Conservation (phyloP, 2,329 filamentous ascomycete species). For the Clonostachys sp. region DNA sequence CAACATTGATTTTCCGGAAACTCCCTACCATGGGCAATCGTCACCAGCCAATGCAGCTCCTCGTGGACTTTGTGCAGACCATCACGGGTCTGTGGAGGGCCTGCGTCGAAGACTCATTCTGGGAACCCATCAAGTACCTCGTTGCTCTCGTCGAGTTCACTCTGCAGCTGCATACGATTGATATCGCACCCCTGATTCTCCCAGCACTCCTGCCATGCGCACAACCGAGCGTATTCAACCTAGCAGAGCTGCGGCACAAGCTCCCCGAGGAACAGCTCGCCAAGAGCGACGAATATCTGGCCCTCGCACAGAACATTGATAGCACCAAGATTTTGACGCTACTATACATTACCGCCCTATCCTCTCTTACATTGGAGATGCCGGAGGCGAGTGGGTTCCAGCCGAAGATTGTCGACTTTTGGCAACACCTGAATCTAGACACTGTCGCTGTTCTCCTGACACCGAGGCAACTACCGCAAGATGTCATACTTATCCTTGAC, state of each 20-base stretch:
- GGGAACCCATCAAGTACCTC: slow-evolving; percentile 60
- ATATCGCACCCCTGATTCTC: slow-evolving; percentile 55
- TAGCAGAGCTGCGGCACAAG: slow-evolving; percentile 53
- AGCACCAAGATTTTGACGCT: slow-evolving; percentile 60
- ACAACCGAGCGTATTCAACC: slow-evolving; percentile 54
- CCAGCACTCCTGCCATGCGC: slow-evolving; percentile 49
- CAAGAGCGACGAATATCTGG: slow-evolving; percentile 26
- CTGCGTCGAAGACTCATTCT: slow-evolving; percentile 60
- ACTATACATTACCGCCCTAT: slow-evolving; percentile 58
- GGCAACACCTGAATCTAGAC: slow-evolving; percentile 62
- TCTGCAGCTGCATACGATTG: slow-evolving; percentile 54
- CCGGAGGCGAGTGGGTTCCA: slow-evolving; percentile 16
- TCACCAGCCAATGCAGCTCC: slow-evolving; percentile 46
- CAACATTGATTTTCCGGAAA: slow-evolving; percentile 63
- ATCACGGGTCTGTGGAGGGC: slow-evolving; percentile 64
- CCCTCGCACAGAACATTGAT: slow-evolving; percentile 52
- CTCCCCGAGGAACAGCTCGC: slow-evolving; percentile 41
- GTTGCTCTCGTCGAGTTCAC: slow-evolving; percentile 61
- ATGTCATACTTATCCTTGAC: slow-evolving; percentile 60
- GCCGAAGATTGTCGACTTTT: slow-evolving; percentile 45
- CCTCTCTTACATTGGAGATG: slow-evolving; percentile 40
- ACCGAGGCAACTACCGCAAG: slow-evolving; percentile 57
- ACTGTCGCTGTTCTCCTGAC: slow-evolving; percentile 65
- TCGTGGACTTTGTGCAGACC: slow-evolving; percentile 59
- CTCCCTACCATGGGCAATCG: slow-evolving; percentile 53